Evolutionary conservation across 179 eudicot species (phyloP), one percentile per base, ranked within the genome.

Genomic region (Dionaea muscipula): DNA sequence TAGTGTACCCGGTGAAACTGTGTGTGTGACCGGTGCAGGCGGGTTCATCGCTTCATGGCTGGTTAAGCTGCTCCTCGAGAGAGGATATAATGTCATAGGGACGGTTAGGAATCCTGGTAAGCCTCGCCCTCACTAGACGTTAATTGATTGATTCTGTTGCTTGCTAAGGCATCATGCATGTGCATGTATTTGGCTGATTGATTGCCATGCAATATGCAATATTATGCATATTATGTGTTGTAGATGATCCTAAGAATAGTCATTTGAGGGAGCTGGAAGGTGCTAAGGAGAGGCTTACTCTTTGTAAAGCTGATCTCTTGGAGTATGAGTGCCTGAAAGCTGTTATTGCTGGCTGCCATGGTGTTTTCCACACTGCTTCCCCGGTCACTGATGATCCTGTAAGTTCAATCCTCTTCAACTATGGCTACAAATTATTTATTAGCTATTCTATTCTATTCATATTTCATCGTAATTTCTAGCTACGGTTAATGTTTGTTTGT

Each of bases 1-100:
- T 33, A 65, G 71, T 0, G 53, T 52, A 16, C 31, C 72, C 49
- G 90, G 75, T 33, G 67, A 73, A 59, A 72, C 77, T 24, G 77
- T 87, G 0, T 91, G 98, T 52, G 96, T 91, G 50, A 87, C 98
- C 59, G 98, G 98, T 26, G 98, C 98, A 47, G 95, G 94, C 1
- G 98, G 98, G 0, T 91, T 77, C 78, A 84, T 91, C 4, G 98
- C 93, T 23, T 91, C 98, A 0, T 91, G 98, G 98, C 56, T 87
- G 1, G 98, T 91, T 18, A 87, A 91, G 67, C 60, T 74, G 4
- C 94, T 91, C 47, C 77, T 91, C 11, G 77, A 82, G 26, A 82
- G 57, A 56, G 94, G 94, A 23, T 91, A 87, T 51, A 72, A 69
- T 2, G 96, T 91, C 19, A 73, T 81, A 58, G 98, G 98, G 39